Base-by-base conservation (phyloP, 2,329 filamentous ascomycete species). In the Bipolaris bicolor region DNA sequence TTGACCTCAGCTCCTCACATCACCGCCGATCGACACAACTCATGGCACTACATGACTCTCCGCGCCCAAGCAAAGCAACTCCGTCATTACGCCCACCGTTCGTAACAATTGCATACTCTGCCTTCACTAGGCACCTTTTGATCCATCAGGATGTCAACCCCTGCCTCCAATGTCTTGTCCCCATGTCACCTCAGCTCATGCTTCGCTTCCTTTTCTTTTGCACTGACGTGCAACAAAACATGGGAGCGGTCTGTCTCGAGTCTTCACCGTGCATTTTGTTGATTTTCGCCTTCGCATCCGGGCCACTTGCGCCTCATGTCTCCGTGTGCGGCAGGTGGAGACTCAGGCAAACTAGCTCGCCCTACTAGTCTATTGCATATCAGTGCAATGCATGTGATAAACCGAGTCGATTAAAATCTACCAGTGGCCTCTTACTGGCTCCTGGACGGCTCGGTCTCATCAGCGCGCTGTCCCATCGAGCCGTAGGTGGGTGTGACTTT, bases 401-500 rank as follows among this genome's bases (percentile, higher is more conserved):
- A 39, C 45, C n/a, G 31, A 49, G 6, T 44, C 24, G 29, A 20
- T 26, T 22, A 24, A n/a, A 24, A 41, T 16, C 36, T 33, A 43
- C 41, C 36, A 39, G 22, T 39, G 24, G 9, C 18, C 34, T 36
- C 44, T 49, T 26, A 51, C 46, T 54, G 52, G 50, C 44, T 41
- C 44, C 31, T 39, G 31, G 39, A 54, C 37, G 40, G 43, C 37
- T 45, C 50, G n/a, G 24, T 39, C 20, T 37, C 31, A 39, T 44
- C 50, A 46, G 34, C 34, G 29, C 31, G 37, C 39, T 18, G 20
- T n/a, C 20, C 39, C 15, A 40, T 36, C 39, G 9, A 39, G 13
- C 13, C 26, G 15, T 49, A 45, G 24, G 43, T 33, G 34, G 45
- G 33, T 37, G 55, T 44, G 33, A 11, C n/a, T 18, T n/a, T 26